Base-by-base conservation (phyloP, 352 stramenopile species). In the Globisporangium acanthophoron region DNA sequence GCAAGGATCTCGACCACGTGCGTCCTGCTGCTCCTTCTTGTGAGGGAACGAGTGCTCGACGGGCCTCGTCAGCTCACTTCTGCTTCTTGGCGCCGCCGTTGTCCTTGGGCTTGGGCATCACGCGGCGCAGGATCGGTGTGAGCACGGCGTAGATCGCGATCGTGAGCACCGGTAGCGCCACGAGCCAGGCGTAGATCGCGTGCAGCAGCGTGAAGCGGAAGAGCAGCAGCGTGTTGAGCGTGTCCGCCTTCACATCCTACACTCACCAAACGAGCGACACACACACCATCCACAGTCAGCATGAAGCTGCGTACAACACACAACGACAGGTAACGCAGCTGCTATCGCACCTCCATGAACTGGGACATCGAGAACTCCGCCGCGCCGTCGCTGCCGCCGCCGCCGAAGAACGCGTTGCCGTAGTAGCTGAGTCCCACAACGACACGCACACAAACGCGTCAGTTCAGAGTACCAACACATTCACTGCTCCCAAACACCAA, bases 151-250 rank as follows among this genome's bases (percentile, higher is more conserved):
- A 93, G 54, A 90, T 61, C 41, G 62, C 60, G 57, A 77, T 62
- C 39, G 80, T 90, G 29, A 86, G 66, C n/a, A 90, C 62, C 3
- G 78, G 78, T 49, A 88, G 67, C 43, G 79, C 73, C 21, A 74
- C 74, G 54, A 89, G 62, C 84, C 84, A 93, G 72, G 87, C 76
- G 70, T 88, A 90, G 54, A 90, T 88, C 37, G 80, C 83, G 62
- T 88, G 63, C 59, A 93, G 64, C 20, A 93, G 70, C 33, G 79
- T 88, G 66, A 90, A 93, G 65, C 79, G 83, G 66, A 91, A 93
- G 35, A 76, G 66, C 57, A 87, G 65, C 52, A 93, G 68, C 54
- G 83, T 91, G 58, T 77, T 82, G 51, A 93, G 60, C 40, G 80
- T 77, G 62, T 93, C 83, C 33, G 73, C 74, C 63, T 91, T 84